phyloP scores from a whole-genome alignment of 768 basidiomycete genomes.

The Clitopilus hobsonii region DNA sequence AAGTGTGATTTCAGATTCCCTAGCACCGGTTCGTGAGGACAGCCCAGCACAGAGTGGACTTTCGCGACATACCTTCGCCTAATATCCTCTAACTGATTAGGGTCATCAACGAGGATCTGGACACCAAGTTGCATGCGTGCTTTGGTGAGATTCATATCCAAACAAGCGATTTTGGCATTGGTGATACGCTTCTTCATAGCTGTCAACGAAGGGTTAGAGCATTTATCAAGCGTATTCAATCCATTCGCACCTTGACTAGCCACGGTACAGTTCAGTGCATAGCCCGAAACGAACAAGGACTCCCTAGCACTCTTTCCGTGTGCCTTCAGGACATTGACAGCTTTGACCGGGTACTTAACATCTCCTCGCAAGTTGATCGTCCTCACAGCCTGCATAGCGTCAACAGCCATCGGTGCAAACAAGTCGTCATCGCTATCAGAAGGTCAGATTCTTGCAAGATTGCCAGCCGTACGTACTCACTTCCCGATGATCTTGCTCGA shows the following conservation, averaged over 20 bases:
- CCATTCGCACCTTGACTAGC: conserved; percentile 86
- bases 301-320: conserved; percentile 95
- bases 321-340: conserved; percentile 96
- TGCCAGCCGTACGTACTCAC: conserved; percentile 44
- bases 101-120: conserved; percentile 95
- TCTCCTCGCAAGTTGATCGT: conserved; percentile 92
- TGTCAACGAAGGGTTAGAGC: conserved; percentile 22
- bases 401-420: conserved; percentile 98
- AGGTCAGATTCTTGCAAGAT: background rate
- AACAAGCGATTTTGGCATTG: conserved; percentile 95
- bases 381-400: conserved; percentile 97
- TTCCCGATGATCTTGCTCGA: conserved; percentile 96
- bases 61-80: conserved; percentile 70
- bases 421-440: conserved; percentile 84
- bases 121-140: conserved; percentile 96
- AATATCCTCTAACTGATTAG: conserved; percentile 94
- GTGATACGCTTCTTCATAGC: conserved; percentile 96
- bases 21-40: conserved; percentile 23
- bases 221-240: background rate
- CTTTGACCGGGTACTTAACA: conserved; percentile 98
- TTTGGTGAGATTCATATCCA: conserved; percentile 97
- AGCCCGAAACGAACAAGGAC: conserved; percentile 91
- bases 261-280: conserved; percentile 97
- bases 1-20: conserved; percentile 93
- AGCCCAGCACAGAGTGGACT: background rate